These are phyloP conservation scores for Solanum clarkiae DNA, from an alignment of 257 asterid genomes.

Conservation along the genomic window DNA sequence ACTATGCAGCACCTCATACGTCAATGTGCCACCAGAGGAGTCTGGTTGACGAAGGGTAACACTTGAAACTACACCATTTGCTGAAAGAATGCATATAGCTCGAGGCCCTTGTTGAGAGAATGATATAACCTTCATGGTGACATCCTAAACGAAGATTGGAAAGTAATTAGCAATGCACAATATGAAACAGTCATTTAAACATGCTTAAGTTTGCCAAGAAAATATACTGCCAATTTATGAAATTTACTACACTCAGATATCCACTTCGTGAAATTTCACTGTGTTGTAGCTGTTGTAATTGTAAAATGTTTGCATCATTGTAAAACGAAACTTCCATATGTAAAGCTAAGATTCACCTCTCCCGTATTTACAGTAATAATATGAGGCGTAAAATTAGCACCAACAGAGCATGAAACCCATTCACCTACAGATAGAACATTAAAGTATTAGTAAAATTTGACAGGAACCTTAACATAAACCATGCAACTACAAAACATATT, in stretches of 20 bases:
- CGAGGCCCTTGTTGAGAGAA: constrained; percentile 88
- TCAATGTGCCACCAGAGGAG: constrained; percentile 79
- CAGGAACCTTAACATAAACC: not conserved
- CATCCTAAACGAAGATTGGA: constrained; percentile 37
- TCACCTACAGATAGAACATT: constrained; percentile 42
- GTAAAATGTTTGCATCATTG: too few relatives aligned
- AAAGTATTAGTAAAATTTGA: not conserved
- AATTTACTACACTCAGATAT: not conserved
- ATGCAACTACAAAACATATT: not conserved
- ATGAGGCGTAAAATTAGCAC: constrained; percentile 82
- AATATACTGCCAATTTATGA: not conserved
- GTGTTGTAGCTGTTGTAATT: too few relatives aligned
- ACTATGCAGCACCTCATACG: constrained; percentile 51
- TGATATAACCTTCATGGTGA: constrained; percentile 71
- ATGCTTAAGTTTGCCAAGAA: not conserved
- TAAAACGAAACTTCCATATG: not conserved
- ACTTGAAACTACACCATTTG: constrained; percentile 66
- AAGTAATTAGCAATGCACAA: not conserved
- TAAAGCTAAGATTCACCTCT: constrained; percentile 40
- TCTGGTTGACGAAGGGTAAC: constrained; percentile 84
- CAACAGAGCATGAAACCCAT: constrained; percentile 70
- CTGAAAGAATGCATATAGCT: constrained; percentile 74
- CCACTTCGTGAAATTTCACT: too few relatives aligned
- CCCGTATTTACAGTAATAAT: constrained; percentile 70
- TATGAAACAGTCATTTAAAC: not conserved